Base-by-base conservation (phyloP, 192 early-diverging fungal genomes). In the Backusella luteola region DNA sequence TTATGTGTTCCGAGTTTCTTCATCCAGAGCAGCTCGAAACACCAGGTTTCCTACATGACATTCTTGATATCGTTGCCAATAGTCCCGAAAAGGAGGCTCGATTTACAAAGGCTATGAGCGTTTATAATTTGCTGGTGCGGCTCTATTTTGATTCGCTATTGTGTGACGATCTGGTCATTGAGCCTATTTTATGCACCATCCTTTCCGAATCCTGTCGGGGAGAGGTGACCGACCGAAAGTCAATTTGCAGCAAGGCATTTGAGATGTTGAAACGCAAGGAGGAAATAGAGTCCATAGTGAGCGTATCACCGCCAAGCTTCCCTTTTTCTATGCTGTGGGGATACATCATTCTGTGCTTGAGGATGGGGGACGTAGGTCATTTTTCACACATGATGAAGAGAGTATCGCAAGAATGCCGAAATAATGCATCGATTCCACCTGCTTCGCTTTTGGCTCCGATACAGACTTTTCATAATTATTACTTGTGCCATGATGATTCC, bases 1-100 rank as follows among this genome's bases (percentile, higher is more conserved):
- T 74, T 49, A 79, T 79, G 77, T 70, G 63, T 11, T 79, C 77
- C 3, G 29, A 74, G 21, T 69, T 74, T 38, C 49, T 74, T 44
- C 34, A 53, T 34, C 34, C 72, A 2, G 29, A 70, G 4, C 77
- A 68, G 3, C 73, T 68, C 42, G 77, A 79, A 4, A 53, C 39
- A 1, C 67, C 67, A 39, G 73, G 67, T 26, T 79, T 79, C 42
- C n/a, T 79, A 21, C 36, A 67, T 21, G 73, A 79, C 26, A 34
- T 79, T 46, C 63, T 78, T 15, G 66, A 34, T n/a, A 70, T 78
- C 17, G 39, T 15, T 4, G 38, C 77, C 9, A 56, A 66, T 21
- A 74, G 72, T 9, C 73, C 77, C 15, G 77, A 78, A 69, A 42
- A 67, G 39, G 46, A 69, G 5, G 46, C 59, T 1, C 42, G 73